Evolutionary conservation across 2,329 filamentous ascomycete species (phyloP).

Genomic region (Coniochaeta ligniaria): DNA sequence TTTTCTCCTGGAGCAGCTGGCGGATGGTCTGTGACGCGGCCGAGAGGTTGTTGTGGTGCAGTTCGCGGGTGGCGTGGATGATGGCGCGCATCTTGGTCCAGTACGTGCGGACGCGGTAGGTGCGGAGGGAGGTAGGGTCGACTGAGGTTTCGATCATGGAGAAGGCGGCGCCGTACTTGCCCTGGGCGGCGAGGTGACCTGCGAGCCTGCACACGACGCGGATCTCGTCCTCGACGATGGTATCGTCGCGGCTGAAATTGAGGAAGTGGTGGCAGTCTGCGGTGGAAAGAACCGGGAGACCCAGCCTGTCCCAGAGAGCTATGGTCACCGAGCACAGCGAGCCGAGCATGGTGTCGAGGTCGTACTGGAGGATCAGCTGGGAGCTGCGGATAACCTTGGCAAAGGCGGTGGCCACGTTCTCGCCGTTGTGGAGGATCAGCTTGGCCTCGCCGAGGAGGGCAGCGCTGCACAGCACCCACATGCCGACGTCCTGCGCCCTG

Average conservation of each 20-base stretch:
- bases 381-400: conserved; percentile 79
- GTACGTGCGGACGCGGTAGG: conserved; percentile 72
- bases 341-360: conserved; percentile 65
- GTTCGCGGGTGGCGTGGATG: conserved; percentile 55
- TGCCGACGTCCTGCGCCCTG: conserved; percentile 78
- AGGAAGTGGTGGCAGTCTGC: conserved; percentile 67
- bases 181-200: conserved; percentile 56
- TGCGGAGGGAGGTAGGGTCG: conserved; percentile 42
- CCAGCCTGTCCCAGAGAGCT: conserved; percentile 70
- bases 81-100: conserved; percentile 61
- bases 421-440: conserved; percentile 64
- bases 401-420: conserved; percentile 54
- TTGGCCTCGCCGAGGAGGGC: conserved; percentile 83
- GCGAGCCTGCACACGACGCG: conserved; percentile 67
- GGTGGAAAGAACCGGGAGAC: conserved; percentile 47
- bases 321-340: conserved; percentile 66
- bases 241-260: conserved; percentile 54
- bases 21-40: conserved; percentile 42
- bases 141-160: conserved; percentile 42
- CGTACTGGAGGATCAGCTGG: conserved; percentile 71
- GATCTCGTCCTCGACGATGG: conserved; percentile 67
- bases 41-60: conserved; percentile 48
- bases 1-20: conserved; percentile 44
- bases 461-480: conserved; percentile 79
- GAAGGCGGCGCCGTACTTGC: conserved; percentile 64